A percentile compares a stretch with the other conserved stretches of the same genome.
Conservation (phyloP, 306 rosid genomes). For the Prosopis cineraria region DNA sequence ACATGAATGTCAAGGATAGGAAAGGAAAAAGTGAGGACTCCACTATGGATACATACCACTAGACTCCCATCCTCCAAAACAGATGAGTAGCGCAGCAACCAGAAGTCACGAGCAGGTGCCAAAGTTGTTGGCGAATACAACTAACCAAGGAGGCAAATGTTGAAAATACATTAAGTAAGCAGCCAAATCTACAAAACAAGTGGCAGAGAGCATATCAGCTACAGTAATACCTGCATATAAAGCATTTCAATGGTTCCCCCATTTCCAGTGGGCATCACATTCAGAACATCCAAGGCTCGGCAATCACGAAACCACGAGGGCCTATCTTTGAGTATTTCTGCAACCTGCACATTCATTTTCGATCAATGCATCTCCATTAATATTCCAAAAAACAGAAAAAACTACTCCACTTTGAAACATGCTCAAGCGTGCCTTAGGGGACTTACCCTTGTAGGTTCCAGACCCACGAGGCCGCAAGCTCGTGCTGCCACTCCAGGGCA, state of each 20-base stretch:
- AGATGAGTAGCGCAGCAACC: slow-evolving; percentile 98
- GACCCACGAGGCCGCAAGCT: slow-evolving; percentile 98
- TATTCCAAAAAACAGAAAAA: not conserved
- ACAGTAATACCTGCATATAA: slow-evolving; percentile 82
- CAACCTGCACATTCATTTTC: slow-evolving; percentile 55
- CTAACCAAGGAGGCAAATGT: slow-evolving; percentile 45
- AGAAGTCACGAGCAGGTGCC: slow-evolving; percentile 99
- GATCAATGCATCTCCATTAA: slow-evolving; percentile 10
- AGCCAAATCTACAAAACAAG: not conserved
- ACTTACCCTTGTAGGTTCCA: slow-evolving; percentile 95
- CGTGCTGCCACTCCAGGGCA: slow-evolving; percentile 99
- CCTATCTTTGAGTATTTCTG: slow-evolving; percentile 95
- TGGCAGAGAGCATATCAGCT: not conserved
- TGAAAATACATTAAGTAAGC: slow-evolving; percentile 21
- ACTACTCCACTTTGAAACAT: slow-evolving; percentile 4
- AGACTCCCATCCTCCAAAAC: slow-evolving; percentile 96
- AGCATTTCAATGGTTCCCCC: slow-evolving; percentile 96
- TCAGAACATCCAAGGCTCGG: slow-evolving; percentile 83
- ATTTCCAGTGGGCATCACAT: slow-evolving; percentile 79
- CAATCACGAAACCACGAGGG: slow-evolving; percentile 90
- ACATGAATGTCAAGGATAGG: not conserved
- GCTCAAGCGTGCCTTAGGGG: slow-evolving; percentile 21
- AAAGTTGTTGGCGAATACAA: slow-evolving; percentile 95
- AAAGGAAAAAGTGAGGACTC: not conserved
- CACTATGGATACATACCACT: slow-evolving; percentile 76